Evolutionary conservation across 805 yeast genomes (phyloP).

Genomic region (Saturnispora zaruensis): DNA sequence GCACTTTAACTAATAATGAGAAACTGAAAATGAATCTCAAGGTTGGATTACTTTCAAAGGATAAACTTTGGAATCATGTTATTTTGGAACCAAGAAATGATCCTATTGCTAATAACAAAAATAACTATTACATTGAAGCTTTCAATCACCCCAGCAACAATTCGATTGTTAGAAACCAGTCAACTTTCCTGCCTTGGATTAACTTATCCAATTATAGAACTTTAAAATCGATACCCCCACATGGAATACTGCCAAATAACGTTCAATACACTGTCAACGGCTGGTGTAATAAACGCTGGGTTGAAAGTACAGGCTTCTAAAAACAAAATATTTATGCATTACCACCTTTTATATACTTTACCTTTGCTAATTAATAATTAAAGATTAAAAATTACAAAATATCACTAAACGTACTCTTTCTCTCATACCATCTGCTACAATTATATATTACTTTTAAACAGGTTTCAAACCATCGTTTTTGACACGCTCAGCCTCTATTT

Average conservation of each 20-base stretch:
- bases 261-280: slow-evolving; percentile 43
- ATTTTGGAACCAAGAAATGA: slow-evolving; percentile 46
- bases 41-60: slow-evolving; percentile 36
- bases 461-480: slow-evolving; percentile 54
- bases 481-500: slow-evolving; percentile 69
- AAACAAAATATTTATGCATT: neutral
- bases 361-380: neutral
- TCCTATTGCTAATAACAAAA: neutral
- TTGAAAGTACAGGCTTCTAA: neutral
- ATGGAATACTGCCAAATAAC: slow-evolving; percentile 21
- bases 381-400: neutral
- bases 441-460: neutral
- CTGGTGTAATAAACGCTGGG: slow-evolving; percentile 42
- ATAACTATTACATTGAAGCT: slow-evolving; percentile 9
- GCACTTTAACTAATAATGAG: slow-evolving; percentile 19
- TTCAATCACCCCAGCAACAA: slow-evolving; percentile 5
- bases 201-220: slow-evolving; percentile 18
- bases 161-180: slow-evolving; percentile 18
- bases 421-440: neutral
- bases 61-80: slow-evolving; percentile 46
- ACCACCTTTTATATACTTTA: neutral
- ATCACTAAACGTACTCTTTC: neutral
- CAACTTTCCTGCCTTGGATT: slow-evolving; percentile 25
- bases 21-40: slow-evolving; percentile 19
- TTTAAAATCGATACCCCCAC: slow-evolving; percentile 20